Base-by-base conservation (phyloP, 495 filamentous ascomycete genomes). In the Aspergillus kassunensis region DNA sequence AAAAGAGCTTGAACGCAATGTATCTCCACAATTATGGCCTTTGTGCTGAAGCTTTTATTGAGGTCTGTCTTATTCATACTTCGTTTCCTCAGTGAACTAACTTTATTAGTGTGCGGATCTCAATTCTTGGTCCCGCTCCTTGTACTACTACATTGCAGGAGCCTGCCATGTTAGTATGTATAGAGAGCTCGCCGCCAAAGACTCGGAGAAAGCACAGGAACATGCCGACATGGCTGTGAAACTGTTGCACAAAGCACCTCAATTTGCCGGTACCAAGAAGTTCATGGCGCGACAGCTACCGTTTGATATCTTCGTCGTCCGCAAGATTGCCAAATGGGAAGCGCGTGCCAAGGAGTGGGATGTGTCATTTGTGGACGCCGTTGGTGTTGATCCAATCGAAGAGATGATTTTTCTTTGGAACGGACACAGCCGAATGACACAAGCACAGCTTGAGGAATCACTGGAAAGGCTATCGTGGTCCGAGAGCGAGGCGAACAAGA, bases 331-430 rank as follows among this genome's bases (percentile, higher is more conserved):
- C 43, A 97, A 95, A 72, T 97, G 91, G 92, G 86, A 95, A 59
- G 80, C 85, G 19, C 79, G 91, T 13, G 86, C 89, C 11, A 84
- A 83, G 54, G 75, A 80, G 21, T 80, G 83, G 68, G 74, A 77
- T 3, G 69, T 92, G 19, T 78, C 86, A 11, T 72, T 97, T 6
- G 79, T 88, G 3, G 92, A 97, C 57, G 91, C 85, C 2, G 75
- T 95, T 23, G 91, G 91, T 18, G 82, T 92, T 7, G 87, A 85
- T 55, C 95, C 93, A 0, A 66, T 89, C 2, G 83, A 90, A 60
- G 93, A 98, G 71, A 96, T 98, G 90, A 83, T 88, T n/a, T 96
- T 92, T 65, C 83, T 97, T 60, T 98, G 93, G 93, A 90, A 80
- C 59, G 77, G 77, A n/a, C 70, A 76, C 55, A 95, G 88, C 68